A percentile compares a stretch with the other conserved stretches of the same genome.
These are phyloP conservation scores for Ajuga chamaepitys DNA, from an alignment of 257 asterid species.

Conservation along the genomic window DNA sequence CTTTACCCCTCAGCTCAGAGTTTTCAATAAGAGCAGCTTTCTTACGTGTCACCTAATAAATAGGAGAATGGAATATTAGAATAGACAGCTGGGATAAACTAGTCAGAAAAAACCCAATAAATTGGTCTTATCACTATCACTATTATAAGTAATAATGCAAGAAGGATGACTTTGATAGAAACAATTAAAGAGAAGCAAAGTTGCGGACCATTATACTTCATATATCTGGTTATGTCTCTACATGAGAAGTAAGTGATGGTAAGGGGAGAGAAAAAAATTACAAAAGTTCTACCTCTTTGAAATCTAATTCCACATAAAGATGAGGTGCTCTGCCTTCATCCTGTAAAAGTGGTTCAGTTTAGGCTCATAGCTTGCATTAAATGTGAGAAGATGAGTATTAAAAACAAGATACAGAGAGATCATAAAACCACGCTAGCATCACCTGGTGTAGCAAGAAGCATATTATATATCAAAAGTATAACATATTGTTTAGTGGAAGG, in stretches of 20 bases:
- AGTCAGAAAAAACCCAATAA: not conserved
- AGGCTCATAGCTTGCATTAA: not conserved
- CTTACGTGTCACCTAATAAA: constrained; percentile 73
- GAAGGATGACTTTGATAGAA: not conserved
- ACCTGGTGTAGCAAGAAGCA: not conserved
- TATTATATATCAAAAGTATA: constrained; percentile 9
- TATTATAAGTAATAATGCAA: not conserved
- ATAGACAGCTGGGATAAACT: not conserved
- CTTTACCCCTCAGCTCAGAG: constrained; percentile 59
- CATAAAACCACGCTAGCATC: not conserved
- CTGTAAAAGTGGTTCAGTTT: constrained; percentile 37
- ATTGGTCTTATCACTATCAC: constrained; percentile 6
- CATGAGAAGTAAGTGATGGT: not conserved
- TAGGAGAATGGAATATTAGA: constrained; percentile 9
- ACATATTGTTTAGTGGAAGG: not conserved
- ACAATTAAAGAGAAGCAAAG: not conserved
- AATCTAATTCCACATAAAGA: constrained; percentile 85
- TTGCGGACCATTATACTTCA: not conserved
- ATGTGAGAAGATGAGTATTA: not conserved
- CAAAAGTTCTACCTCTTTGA: constrained; percentile 61
- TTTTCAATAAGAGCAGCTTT: constrained; percentile 84
- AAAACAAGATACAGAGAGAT: not conserved
- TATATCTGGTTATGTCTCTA: not conserved
- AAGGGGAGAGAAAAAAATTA: not conserved
- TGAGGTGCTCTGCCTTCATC: constrained; percentile 90